A percentile compares a stretch with the other conserved stretches of the same genome.
phyloP scores from a whole-genome alignment of 2,329 filamentous ascomycete species.

The Chaetomium strumarium region DNA sequence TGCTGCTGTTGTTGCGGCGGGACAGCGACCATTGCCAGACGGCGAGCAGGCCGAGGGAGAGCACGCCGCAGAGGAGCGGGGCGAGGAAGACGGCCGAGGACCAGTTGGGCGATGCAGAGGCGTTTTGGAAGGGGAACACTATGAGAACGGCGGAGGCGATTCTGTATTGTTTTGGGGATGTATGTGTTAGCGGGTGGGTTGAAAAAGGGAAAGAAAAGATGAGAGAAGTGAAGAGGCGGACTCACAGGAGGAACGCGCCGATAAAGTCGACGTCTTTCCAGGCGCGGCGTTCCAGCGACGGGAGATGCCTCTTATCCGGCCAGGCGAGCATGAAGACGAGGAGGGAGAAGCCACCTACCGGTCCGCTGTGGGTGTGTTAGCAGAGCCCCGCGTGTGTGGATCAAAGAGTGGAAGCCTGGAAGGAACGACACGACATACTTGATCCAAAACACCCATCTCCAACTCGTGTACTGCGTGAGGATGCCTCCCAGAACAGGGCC shows the following conservation, averaged over 20 bases:
- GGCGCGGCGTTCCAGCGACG: slow-evolving; percentile 32
- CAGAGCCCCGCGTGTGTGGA: neutral
- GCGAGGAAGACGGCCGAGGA: slow-evolving; percentile 35
- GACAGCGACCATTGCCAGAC: slow-evolving; percentile 36
- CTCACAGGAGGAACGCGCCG: slow-evolving; percentile 44
- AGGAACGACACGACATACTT: slow-evolving; percentile 37
- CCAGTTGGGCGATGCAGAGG: slow-evolving; percentile 37
- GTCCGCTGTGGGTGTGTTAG: slow-evolving; percentile 36
- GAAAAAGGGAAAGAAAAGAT: neutral
- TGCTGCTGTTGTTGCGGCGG: neutral
- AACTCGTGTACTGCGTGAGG: slow-evolving; percentile 43
- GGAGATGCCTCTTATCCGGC: slow-evolving; percentile 41
- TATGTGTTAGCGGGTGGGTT: neutral
- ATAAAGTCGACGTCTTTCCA: slow-evolving; percentile 49
- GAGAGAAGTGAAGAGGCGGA: neutral
- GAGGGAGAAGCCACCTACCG: slow-evolving; percentile 43
- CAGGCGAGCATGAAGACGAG: slow-evolving; percentile 44
- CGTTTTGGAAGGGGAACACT: slow-evolving; percentile 53
- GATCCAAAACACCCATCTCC: slow-evolving; percentile 56
- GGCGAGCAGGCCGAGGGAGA: slow-evolving; percentile 34
- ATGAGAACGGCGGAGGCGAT: slow-evolving; percentile 49
- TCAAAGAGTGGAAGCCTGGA: no score
- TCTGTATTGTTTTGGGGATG: slow-evolving; percentile 1
- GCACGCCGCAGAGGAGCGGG: slow-evolving; percentile 35
- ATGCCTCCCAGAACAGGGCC: slow-evolving; percentile 48